Conservation (phyloP, 2,329 filamentous ascomycete genomes). For the Colletotrichum sp. region DNA sequence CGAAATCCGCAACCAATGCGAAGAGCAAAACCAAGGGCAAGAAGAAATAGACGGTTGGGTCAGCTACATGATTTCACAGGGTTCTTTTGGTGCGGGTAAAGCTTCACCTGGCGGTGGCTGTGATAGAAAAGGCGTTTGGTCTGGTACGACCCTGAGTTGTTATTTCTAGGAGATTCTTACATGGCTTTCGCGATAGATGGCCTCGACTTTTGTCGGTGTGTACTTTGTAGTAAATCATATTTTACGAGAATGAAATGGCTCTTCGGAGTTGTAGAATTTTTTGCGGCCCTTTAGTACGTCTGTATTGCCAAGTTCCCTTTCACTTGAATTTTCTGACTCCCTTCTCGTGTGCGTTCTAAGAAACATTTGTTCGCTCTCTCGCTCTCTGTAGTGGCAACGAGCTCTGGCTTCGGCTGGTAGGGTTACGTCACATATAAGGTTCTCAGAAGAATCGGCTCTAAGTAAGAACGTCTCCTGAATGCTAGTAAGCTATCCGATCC, state of each 20-base stretch:
- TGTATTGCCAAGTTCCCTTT: background rate
- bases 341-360: background rate
- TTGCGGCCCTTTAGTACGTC: background rate
- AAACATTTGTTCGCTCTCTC: background rate
- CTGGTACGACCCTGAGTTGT: background rate
- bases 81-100: background rate
- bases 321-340: background rate
- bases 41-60: conserved; percentile 48
- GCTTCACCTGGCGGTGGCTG: background rate
- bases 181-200: background rate
- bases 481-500: background rate
- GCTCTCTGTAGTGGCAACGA: background rate
- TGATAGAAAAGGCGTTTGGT: conserved; percentile 22
- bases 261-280: background rate
- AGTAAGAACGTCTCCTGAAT: background rate
- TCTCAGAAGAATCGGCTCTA: background rate
- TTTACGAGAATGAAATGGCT: background rate
- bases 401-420: background rate
- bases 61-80: background rate
- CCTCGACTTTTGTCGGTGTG: background rate
- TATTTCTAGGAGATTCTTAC: background rate
- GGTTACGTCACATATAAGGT: background rate
- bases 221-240: background rate
- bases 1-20: conserved; percentile 54
- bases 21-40: conserved; percentile 54